Evolutionary conservation across 139 green algal genomes (phyloP).

Genomic region (Spirogloea muscicola): DNA sequence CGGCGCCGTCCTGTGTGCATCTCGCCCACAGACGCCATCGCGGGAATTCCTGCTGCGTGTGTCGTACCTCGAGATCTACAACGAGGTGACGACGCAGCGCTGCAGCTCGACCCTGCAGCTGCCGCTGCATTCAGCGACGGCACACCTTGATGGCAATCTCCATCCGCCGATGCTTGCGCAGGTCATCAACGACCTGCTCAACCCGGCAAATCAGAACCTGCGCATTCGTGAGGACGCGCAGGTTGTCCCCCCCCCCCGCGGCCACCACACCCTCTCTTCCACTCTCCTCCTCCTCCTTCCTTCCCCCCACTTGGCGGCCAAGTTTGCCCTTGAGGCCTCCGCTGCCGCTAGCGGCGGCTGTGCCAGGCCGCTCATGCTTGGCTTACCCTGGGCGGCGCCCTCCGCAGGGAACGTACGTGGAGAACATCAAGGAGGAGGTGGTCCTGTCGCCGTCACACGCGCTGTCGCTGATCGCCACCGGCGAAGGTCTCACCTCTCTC

Average conservation of each 20-base stretch:
- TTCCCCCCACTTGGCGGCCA: too few species aligned
- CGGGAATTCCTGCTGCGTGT: slow-evolving; percentile 60
- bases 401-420: slow-evolving; percentile 65
- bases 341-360: too few species aligned
- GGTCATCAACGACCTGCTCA: slow-evolving; percentile 93
- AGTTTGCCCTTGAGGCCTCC: too few species aligned
- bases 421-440: slow-evolving; percentile 73
- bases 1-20: too few species aligned
- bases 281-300: too few species aligned
- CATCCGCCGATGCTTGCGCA: slow-evolving; percentile 37
- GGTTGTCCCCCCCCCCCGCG: too few species aligned
- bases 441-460: slow-evolving; percentile 68
- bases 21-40: slow-evolving; percentile 44
- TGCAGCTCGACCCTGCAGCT: too few species aligned
- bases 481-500: slow-evolving; percentile 51
- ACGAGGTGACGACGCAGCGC: slow-evolving; percentile 61
- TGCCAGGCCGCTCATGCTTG: too few species aligned
- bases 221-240: slow-evolving; percentile 67
- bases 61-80: slow-evolving; percentile 79
- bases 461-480: slow-evolving; percentile 64
- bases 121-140: too few species aligned
- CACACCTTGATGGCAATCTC: too few species aligned
- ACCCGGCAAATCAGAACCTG: slow-evolving; percentile 74
- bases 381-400: too few species aligned
- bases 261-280: too few species aligned